Conservation (phyloP, 805 yeast genomes). For the Nakazawaea wyomingensis region DNA sequence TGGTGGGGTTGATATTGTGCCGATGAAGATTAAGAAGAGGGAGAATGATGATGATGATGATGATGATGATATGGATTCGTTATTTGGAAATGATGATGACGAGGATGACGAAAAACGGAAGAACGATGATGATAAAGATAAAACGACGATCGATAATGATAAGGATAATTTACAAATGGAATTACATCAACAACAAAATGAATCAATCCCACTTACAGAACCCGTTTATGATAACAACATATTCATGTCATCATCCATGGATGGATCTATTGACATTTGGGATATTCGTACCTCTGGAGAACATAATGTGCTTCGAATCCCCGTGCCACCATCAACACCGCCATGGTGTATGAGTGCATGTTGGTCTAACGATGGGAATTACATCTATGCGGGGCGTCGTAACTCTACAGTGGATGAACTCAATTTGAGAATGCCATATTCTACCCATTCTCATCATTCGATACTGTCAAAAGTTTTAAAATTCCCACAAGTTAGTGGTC, state of each 20-base stretch:
- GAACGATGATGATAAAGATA: slow-evolving; percentile 37
- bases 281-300: slow-evolving; percentile 53
- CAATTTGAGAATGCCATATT: slow-evolving; percentile 54
- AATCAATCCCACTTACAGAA: background rate
- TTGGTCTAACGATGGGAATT: slow-evolving; percentile 84
- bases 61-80: slow-evolving; percentile 36
- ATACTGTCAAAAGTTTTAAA: slow-evolving; percentile 54
- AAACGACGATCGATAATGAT: background rate
- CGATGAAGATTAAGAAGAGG: slow-evolving; percentile 24
- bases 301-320: slow-evolving; percentile 19
- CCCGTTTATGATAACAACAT: slow-evolving; percentile 31
- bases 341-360: slow-evolving; percentile 93
- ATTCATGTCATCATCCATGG: slow-evolving; percentile 76
- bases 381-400: slow-evolving; percentile 79
- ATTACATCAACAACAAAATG: slow-evolving; percentile 3
- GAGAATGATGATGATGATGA: slow-evolving; percentile 15
- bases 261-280: slow-evolving; percentile 81
- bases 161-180: background rate
- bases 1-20: slow-evolving; percentile 43
- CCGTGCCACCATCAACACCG: slow-evolving; percentile 63
- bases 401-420: slow-evolving; percentile 81
- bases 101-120: slow-evolving; percentile 8
- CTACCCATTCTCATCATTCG: slow-evolving; percentile 28
- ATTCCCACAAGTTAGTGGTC: slow-evolving; percentile 86
- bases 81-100: slow-evolving; percentile 37